Base-by-base conservation (phyloP, 352 stramenopile species). In the Blastocystis sp. region DNA sequence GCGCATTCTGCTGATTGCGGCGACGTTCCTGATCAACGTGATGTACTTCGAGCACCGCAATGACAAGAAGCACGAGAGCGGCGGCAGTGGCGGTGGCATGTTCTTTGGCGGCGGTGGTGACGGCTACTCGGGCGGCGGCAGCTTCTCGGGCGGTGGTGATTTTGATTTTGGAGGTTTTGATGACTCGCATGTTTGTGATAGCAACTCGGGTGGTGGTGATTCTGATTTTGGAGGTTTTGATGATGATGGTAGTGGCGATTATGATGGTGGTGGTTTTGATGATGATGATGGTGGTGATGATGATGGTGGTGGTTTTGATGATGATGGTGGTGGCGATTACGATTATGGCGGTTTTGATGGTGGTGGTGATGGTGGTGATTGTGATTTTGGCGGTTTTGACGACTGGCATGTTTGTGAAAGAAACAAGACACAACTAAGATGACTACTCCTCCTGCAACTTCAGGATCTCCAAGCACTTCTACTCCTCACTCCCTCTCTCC, bases 21-120 rank as follows among this genome's bases (percentile, higher is more conserved):
- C 78, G 21, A 78, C 78, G 11, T 76, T 88, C 65, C 60, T 88
- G 4, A 78, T 88, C 48, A 79, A 88, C 34, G 11, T 76, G 21
- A 88, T 88, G 60, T 88, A 78, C 53, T 88, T 76, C 23, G 62
- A 88, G 61, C 23, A 70, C 23, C n/a, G 45, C 23, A 52, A 66
- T 5, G 48, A 78, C 9, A 40, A 74, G 43, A 87, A 45, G 19
- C 9, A 88, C 41, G 7, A 53, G 2, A 52, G 9, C 21, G 9
- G 48, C 56, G 21, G 17, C 62, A 17, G 7, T 69, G 40, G 61
- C 23, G 7, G 61, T 21, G 7, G 61, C 1, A 34, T 34, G 28
- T 34, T 34, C 28, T 41, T 67, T 41, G 61, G 61, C 34, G 21
- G 61, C 2, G 10, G 10, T 34, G 2, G 61, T 67, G 1, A 21